These are phyloP conservation scores for Argentina anserina DNA, from an alignment of 306 rosid species.

Conservation along the genomic window DNA sequence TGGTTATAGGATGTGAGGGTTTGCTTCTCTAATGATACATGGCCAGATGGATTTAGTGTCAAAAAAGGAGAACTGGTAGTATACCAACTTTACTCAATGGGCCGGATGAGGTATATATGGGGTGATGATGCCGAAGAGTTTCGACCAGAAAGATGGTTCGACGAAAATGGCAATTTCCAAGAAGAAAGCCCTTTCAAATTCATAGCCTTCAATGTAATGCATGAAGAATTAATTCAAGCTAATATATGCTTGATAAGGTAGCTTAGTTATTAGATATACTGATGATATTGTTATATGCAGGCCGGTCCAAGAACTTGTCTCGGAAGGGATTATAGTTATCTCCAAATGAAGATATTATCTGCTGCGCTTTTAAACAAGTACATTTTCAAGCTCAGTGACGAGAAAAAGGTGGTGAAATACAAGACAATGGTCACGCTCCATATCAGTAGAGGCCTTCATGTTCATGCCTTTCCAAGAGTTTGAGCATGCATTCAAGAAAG, in stretches of 20 bases:
- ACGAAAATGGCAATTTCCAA: neutral
- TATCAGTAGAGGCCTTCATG: neutral
- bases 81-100: neutral
- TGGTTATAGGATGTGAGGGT: neutral
- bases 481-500: neutral
- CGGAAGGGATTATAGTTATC: neutral
- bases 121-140: neutral
- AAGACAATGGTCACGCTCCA: neutral
- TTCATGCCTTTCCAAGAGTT: neutral
- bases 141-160: neutral
- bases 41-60: neutral
- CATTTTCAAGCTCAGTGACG: neutral
- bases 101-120: neutral
- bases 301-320: neutral
- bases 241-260: too few relatives aligned
- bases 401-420: neutral
- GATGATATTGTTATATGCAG: neutral
- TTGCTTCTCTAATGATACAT: neutral
- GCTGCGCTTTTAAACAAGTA: neutral
- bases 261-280: neutral
- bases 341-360: neutral
- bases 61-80: neutral
- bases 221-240: neutral
- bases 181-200: constrained; percentile 2
- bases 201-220: neutral